Conservation (phyloP, 1,139 yeast genomes). For the Suhomyces yuchorum region DNA sequence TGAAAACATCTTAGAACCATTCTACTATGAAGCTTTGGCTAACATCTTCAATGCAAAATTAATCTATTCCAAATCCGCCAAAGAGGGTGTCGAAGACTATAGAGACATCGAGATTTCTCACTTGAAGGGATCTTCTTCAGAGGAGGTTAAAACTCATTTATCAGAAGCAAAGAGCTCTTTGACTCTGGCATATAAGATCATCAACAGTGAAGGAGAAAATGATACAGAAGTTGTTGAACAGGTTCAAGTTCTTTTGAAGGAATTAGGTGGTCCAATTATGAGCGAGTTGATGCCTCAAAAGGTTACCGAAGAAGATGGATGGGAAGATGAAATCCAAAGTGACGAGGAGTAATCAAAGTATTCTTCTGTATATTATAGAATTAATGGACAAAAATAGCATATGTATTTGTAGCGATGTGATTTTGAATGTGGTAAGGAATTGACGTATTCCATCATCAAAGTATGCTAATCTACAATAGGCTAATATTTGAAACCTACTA, state of each 20-base stretch:
- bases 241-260: slow-evolving; percentile 49
- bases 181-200: slow-evolving; percentile 56
- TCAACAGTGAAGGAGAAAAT: slow-evolving; percentile 43
- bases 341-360: slow-evolving; percentile 18
- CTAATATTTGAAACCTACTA: background rate
- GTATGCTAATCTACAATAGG: too few relatives aligned
- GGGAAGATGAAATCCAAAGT: slow-evolving; percentile 49
- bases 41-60: slow-evolving; percentile 60
- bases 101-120: slow-evolving; percentile 45
- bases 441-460: too few relatives aligned
- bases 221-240: slow-evolving; percentile 62
- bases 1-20: slow-evolving; percentile 78
- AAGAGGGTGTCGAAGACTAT: slow-evolving; percentile 41
- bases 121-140: slow-evolving; percentile 23
- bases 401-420: background rate
- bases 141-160: slow-evolving; percentile 35
- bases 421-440: too few relatives aligned
- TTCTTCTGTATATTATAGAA: slow-evolving; percentile 2
- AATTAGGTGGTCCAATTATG: slow-evolving; percentile 61
- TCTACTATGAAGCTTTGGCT: slow-evolving; percentile 81
- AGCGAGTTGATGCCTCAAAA: slow-evolving; percentile 49
- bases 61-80: slow-evolving; percentile 20
- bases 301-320: slow-evolving; percentile 44
- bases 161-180: slow-evolving; percentile 55
- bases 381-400: background rate